These are phyloP conservation scores for Daedaleopsis sinensis DNA, from an alignment of 768 basidiomycete genomes.

Conservation along the genomic window DNA sequence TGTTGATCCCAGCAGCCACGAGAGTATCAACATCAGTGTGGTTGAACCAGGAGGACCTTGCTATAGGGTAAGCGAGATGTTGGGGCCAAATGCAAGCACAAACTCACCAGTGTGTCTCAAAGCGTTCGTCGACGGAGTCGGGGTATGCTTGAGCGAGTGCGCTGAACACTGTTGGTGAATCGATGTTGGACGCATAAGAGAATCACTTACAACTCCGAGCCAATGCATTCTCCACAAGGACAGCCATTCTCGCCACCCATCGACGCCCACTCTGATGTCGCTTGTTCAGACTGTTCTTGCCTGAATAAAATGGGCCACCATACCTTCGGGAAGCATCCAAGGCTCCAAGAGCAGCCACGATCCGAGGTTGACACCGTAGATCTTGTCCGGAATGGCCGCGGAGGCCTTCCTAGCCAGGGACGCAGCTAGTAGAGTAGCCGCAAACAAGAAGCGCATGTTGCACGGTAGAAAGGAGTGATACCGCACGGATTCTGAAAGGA, in stretches of 20 bases:
- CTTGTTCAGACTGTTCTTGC: background rate
- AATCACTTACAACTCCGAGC: slow-evolving; percentile 61
- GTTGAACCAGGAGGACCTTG: slow-evolving; percentile 73
- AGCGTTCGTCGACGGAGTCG: slow-evolving; percentile 54
- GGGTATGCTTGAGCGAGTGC: slow-evolving; percentile 64
- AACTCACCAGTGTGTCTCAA: slow-evolving; percentile 66
- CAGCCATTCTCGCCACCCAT: slow-evolving; percentile 73
- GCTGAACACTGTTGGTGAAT: slow-evolving; percentile 35
- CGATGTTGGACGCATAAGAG: background rate
- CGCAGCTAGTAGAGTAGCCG: no score
- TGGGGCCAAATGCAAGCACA: background rate
- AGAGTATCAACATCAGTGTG: slow-evolving; percentile 60
- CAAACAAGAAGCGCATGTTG: no score
- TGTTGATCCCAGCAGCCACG: slow-evolving; percentile 62
- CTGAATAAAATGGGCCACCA: background rate
- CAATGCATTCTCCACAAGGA: slow-evolving; percentile 66
- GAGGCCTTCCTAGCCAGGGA: no score
- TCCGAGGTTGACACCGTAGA: slow-evolving; percentile 74
- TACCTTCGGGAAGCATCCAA: slow-evolving; percentile 83
- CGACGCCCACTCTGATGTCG: slow-evolving; percentile 58
- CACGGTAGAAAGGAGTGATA: no score
- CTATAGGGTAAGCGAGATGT: background rate
- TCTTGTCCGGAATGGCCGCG: slow-evolving; percentile 40
- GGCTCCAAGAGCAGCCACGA: slow-evolving; percentile 75
- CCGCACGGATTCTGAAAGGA: no score